Conservation (phyloP, 1,139 yeast genomes). For the Blastobotrys persicus region DNA sequence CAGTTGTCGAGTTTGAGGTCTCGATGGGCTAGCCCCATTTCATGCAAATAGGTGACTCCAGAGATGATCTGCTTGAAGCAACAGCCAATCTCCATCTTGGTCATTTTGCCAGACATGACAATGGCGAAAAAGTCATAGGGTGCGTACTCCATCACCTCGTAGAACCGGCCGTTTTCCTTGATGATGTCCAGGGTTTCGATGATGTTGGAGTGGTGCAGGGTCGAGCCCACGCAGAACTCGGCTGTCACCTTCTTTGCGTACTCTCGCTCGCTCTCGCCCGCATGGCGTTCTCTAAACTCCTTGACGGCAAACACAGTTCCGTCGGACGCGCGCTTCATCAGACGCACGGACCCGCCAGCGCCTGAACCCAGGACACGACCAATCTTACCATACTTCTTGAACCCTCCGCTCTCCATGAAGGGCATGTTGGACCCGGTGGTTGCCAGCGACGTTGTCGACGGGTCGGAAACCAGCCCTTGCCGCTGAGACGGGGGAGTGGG, state of each 20-base stretch:
- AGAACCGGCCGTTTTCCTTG: slow-evolving; percentile 80
- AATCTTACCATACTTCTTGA: slow-evolving; percentile 79
- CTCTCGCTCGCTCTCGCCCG: slow-evolving; percentile 81
- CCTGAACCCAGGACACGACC: slow-evolving; percentile 94
- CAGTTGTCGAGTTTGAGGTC: slow-evolving; percentile 94
- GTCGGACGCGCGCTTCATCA: slow-evolving; percentile 79
- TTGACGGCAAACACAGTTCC: slow-evolving; percentile 90
- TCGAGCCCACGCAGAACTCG: slow-evolving; percentile 95
- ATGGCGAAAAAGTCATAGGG: slow-evolving; percentile 96
- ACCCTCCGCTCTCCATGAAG: slow-evolving; percentile 40
- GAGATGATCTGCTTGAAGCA: slow-evolving; percentile 82
- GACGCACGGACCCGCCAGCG: slow-evolving; percentile 95
- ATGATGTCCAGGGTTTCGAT: slow-evolving; percentile 92
- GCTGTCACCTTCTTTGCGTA: slow-evolving; percentile 95
- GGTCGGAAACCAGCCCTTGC: neutral
- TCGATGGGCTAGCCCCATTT: slow-evolving; percentile 89
- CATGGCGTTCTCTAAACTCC: slow-evolving; percentile 84
- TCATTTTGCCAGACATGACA: slow-evolving; percentile 95
- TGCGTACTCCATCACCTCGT: slow-evolving; percentile 96
- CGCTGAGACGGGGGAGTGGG: too few species aligned
- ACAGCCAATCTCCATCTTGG: slow-evolving; percentile 79
- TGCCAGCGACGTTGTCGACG: slow-evolving; percentile 13
- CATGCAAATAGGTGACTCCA: slow-evolving; percentile 83
- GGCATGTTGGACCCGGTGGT: slow-evolving; percentile 30
- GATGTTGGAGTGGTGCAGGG: slow-evolving; percentile 89